A percentile compares a stretch with the other conserved stretches of the same genome.
Conservation (phyloP, 495 filamentous ascomycete genomes). For the Chaetomidium leptoderma region DNA sequence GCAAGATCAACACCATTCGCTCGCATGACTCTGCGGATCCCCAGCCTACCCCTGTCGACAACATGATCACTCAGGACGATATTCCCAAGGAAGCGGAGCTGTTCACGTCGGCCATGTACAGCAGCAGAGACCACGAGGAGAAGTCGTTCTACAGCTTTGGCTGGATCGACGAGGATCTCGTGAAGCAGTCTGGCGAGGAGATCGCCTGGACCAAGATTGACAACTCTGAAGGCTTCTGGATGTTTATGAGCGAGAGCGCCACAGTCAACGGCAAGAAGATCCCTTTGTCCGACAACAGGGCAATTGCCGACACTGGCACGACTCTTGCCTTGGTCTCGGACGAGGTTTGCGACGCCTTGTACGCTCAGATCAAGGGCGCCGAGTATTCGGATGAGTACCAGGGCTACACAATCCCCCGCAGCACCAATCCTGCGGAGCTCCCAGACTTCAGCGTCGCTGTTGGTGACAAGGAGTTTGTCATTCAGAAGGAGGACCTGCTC, state of each 20-base stretch:
- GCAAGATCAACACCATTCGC: constrained; percentile 63
- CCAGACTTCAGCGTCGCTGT: constrained; percentile 66
- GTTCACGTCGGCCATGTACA: constrained; percentile 72
- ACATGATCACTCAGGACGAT: constrained; percentile 66
- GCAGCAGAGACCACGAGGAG: constrained; percentile 54
- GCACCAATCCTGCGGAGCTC: constrained; percentile 53
- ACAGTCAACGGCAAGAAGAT: constrained; percentile 59
- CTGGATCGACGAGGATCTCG: constrained; percentile 63
- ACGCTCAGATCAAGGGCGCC: constrained; percentile 64
- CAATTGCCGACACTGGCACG: constrained; percentile 77
- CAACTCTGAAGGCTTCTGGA: constrained; percentile 69
- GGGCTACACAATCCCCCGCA: constrained; percentile 63
- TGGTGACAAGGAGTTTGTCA: constrained; percentile 58
- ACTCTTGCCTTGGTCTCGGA: constrained; percentile 69
- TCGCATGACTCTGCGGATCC: constrained; percentile 43
- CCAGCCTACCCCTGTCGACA: constrained; percentile 68
- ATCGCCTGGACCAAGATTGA: constrained; percentile 64
- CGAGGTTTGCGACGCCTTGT: constrained; percentile 60
- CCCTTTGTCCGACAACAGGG: constrained; percentile 57
- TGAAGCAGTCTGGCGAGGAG: constrained; percentile 51
- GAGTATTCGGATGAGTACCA: constrained; percentile 59
- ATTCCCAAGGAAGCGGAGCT: constrained; percentile 60
- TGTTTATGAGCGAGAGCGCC: constrained; percentile 57
- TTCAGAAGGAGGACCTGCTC: constrained; percentile 69
- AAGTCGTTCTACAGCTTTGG: constrained; percentile 78